Conservation (phyloP, 106 monocot genomes). For the Dendrobium huoshanense region DNA sequence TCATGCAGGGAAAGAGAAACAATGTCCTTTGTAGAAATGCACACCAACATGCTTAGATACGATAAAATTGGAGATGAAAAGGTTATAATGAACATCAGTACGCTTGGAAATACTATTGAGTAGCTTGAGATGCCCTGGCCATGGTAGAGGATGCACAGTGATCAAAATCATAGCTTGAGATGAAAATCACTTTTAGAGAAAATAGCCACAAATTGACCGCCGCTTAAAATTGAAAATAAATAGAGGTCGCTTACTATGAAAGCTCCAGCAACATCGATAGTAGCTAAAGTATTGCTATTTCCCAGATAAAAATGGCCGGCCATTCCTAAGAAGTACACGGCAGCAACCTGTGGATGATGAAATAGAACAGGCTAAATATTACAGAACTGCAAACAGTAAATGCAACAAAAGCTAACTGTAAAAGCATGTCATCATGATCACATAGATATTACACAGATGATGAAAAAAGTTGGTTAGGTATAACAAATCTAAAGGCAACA, state of each 20-base stretch:
- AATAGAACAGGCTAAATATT: neutral
- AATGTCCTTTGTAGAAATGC: constrained; percentile 30
- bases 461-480: neutral
- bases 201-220: neutral
- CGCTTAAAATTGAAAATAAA: neutral
- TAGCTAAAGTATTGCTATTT: constrained; percentile 88
- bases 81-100: constrained; percentile 85
- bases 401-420: neutral
- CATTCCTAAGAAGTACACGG: constrained; percentile 78
- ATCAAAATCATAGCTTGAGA: constrained; percentile 1
- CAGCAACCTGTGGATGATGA: constrained; percentile 49
- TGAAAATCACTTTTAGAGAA: neutral
- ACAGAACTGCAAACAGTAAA: neutral
- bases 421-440: neutral
- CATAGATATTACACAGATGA: neutral
- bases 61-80: constrained; percentile 63
- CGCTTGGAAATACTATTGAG: constrained; percentile 70
- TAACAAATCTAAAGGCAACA: neutral
- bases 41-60: constrained; percentile 53
- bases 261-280: constrained; percentile 96
- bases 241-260: constrained; percentile 53
- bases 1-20: constrained; percentile 9
- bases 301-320: constrained; percentile 92
- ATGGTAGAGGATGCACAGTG: constrained; percentile 4
- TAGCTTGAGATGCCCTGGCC: constrained; percentile 81